Base-by-base conservation (phyloP, 805 yeast species). In the Wickerhamiella brachini region DNA sequence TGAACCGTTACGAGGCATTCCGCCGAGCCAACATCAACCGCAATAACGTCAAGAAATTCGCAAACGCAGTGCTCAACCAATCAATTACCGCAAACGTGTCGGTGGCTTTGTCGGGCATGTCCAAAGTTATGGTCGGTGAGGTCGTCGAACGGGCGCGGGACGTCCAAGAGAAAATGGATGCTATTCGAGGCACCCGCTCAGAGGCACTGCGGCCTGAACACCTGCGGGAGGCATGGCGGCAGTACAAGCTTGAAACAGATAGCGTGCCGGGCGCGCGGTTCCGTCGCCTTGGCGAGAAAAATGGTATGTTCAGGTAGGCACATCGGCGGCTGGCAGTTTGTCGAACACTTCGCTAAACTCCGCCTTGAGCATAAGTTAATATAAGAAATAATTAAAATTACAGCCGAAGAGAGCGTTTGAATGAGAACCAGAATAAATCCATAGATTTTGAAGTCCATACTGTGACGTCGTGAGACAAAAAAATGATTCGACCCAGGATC, bases 401-500 rank as follows among this genome's bases (percentile, higher is more conserved):
- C n/a, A n/a, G n/a, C n/a, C n/a, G n/a, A n/a, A n/a, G n/a, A n/a
- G n/a, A n/a, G n/a, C n/a, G n/a, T n/a, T n/a, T n/a, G n/a, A n/a
- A n/a, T n/a, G n/a, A 24, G 26, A 24, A 24, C 26, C 26, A 24
- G 26, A 5, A 24, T 24, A 24, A 24, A n/a, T n/a, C n/a, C n/a
- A n/a, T n/a, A n/a, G n/a, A n/a, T n/a, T n/a, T n/a, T n/a, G n/a
- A n/a, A n/a, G n/a, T n/a, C n/a, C n/a, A n/a, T n/a, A n/a, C n/a
- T n/a, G n/a, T n/a, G n/a, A n/a, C n/a, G n/a, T n/a, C n/a, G n/a
- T n/a, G n/a, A n/a, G n/a, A 15, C 39, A 68, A 71, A 73, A 65
- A 66, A 65, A 60, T 88, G 96, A 87, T 83, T 86, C 81, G 84
- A 88, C 97, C 97, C 97, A 89, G 97, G 97, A 87, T 90, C 96